phyloP scores from a whole-genome alignment of 768 basidiomycete genomes.

The Suillus placidus region DNA sequence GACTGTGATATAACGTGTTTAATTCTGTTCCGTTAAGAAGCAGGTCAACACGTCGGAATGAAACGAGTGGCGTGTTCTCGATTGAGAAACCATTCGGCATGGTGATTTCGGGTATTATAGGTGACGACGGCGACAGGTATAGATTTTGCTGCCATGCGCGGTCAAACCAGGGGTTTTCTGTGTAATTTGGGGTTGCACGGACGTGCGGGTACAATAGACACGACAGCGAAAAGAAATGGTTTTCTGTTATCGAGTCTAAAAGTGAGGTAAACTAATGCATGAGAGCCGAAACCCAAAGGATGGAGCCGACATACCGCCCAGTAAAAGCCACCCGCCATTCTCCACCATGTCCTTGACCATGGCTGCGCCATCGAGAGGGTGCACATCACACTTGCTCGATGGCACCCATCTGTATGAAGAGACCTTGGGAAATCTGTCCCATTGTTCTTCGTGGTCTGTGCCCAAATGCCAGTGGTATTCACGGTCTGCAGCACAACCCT shows the following conservation, averaged over 20 bases:
- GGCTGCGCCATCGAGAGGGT: slow-evolving; percentile 42
- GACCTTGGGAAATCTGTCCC: slow-evolving; percentile 55
- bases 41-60: slow-evolving; percentile 67
- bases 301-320: slow-evolving; percentile 51
- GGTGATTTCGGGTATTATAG: slow-evolving; percentile 34
- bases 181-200: slow-evolving; percentile 64
- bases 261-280: background rate
- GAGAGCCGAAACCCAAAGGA: background rate
- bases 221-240: slow-evolving; percentile 74
- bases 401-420: slow-evolving; percentile 59
- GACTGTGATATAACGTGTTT: slow-evolving; percentile 42
- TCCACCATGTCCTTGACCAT: slow-evolving; percentile 63
- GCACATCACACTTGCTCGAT: slow-evolving; percentile 44
- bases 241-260: slow-evolving; percentile 69
- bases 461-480: slow-evolving; percentile 69
- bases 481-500: slow-evolving; percentile 63
- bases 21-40: slow-evolving; percentile 54
- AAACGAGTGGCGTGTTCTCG: slow-evolving; percentile 59
- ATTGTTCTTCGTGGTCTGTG: slow-evolving; percentile 49
- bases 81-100: slow-evolving; percentile 59
- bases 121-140: slow-evolving; percentile 58
- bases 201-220: slow-evolving; percentile 70
- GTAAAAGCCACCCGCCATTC: slow-evolving; percentile 69
- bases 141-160: slow-evolving; percentile 67
- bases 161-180: slow-evolving; percentile 55